phyloP scores from a whole-genome alignment of 108 stramenopile species.

The Epithemia pelagica region DNA sequence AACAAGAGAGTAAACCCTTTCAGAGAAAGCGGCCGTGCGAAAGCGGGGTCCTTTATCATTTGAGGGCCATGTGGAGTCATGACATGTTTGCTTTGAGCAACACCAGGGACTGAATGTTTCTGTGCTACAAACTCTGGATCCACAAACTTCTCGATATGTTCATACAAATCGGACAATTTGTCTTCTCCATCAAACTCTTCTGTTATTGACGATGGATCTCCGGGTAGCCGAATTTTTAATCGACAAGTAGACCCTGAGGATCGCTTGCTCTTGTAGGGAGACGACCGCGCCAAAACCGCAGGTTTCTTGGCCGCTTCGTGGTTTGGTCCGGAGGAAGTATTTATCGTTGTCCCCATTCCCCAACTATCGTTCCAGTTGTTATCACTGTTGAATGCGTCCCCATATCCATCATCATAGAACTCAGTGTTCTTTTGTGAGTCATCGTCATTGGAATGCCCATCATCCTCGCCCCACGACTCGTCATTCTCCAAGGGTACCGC shows the following conservation, averaged over 20 bases:
- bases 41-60: constrained; percentile 5
- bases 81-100: background rate
- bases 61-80: background rate
- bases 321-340: background rate
- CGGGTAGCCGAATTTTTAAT: constrained; percentile 6
- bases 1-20: constrained; percentile 7
- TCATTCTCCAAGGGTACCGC: no score
- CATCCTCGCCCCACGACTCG: no score
- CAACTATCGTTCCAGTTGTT: background rate
- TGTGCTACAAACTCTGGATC: background rate
- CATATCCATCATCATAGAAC: background rate
- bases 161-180: constrained; percentile 1
- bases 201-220: background rate
- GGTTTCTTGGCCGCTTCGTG: background rate
- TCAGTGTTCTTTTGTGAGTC: background rate
- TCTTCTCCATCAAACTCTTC: constrained; percentile 4
- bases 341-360: background rate
- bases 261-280: background rate
- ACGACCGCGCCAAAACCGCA: background rate
- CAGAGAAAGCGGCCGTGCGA: constrained; percentile 5
- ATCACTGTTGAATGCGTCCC: background rate
- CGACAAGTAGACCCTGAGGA: constrained; percentile 1
- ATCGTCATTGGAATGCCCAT: background rate
- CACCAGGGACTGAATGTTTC: background rate
- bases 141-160: background rate